Evolutionary conservation across 1,284 basidiomycete species (phyloP), one percentile per base, ranked within the genome.

Genomic region (Tilletiopsis washingtonensis): DNA sequence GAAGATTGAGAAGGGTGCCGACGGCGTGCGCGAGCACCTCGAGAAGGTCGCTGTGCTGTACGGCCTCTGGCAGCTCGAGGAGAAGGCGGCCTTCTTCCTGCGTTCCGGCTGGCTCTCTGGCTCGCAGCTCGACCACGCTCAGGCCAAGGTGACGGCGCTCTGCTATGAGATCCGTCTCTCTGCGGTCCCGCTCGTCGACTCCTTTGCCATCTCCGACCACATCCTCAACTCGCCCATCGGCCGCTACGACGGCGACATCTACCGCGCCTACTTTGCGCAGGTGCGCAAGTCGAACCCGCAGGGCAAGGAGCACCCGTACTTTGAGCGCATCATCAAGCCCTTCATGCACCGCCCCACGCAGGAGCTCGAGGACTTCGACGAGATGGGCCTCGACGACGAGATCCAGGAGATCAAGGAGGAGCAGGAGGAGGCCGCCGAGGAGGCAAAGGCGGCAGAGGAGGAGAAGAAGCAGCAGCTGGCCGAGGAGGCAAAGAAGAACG

Each of bases 201-300:
- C 77, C 29, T 81, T 81, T 61, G 76, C 76, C 12, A 75, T 78
- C 27, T 75, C 75, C 40, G 79, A 81, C 69, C 79, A 80, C 72
- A 76, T 80, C 51, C 74, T 81, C 74, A 81, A 81, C 73, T 78
- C 78, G 42, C 79, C 80, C 23, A 75, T 81, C 27, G 80, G 68
- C 21, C 53, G 63, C 32, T 59, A 61, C 52, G 63, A 68, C 50
- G 70, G 70, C 32, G 62, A 71, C 56, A 61, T 73, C 41, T 73
- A 73, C 59, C 52, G 54, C 40, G 62, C 60, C 49, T 71, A 68
- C 62, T 68, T 69, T 51, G 47, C 57, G 42, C 59, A 59, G 53
- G 61, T 73, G 7, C 58, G 60, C 17, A 54, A 64, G 20, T 66
- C 70, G 56, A 73, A 73, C 58, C 69, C 70, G n/a, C 65, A 63